phyloP scores from a whole-genome alignment of 2,329 filamentous ascomycete species.

The Colletotrichum lini region DNA sequence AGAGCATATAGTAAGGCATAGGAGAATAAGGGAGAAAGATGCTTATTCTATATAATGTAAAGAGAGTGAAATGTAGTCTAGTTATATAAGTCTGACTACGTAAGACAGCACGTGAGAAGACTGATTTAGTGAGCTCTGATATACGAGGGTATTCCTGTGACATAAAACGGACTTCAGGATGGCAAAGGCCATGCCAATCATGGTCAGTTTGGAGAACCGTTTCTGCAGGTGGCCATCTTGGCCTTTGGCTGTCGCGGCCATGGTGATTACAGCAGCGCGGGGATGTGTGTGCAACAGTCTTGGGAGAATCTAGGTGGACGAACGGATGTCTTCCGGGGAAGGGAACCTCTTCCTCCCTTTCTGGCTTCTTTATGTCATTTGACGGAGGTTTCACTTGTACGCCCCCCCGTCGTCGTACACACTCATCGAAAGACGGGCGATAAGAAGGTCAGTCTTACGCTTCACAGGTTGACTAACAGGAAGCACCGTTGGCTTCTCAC shows the following conservation, averaged over 20 bases:
- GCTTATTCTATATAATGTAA: no score
- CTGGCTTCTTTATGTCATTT: slow-evolving; percentile 10
- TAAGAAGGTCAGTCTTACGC: background rate
- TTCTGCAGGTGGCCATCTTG: slow-evolving; percentile 52
- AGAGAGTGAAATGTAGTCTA: no score
- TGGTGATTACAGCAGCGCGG: background rate
- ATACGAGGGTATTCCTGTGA: no score
- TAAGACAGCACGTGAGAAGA: no score
- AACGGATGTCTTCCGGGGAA: background rate
- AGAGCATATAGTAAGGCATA: no score
- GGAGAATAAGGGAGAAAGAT: no score
- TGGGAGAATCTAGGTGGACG: background rate
- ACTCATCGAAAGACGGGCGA: background rate
- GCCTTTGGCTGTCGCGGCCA: slow-evolving; percentile 4
- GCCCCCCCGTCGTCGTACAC: background rate
- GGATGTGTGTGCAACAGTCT: background rate
- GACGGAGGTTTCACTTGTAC: slow-evolving; percentile 7
- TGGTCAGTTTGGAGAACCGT: slow-evolving; percentile 56
- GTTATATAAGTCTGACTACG: no score
- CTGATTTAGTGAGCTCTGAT: no score
- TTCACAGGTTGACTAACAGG: background rate
- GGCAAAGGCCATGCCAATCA: slow-evolving; percentile 60
- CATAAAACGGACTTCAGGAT: slow-evolving; percentile 55
- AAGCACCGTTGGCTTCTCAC: background rate
- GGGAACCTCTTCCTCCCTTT: background rate